phyloP scores from a whole-genome alignment of 148 eudicot genomes.

The Limonium bicolor region DNA sequence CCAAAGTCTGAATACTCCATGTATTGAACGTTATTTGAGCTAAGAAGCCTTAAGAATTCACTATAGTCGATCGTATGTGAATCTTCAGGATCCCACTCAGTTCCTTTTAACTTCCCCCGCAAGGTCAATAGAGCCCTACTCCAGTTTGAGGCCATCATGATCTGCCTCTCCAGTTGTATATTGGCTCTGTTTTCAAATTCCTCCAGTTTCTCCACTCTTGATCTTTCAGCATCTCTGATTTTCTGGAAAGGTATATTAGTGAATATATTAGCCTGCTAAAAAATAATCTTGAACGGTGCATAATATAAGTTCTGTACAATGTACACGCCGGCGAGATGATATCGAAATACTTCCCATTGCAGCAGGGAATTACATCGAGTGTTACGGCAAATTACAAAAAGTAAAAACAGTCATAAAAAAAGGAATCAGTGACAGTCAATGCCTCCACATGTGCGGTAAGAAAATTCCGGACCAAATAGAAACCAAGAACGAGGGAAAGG shows the following conservation, averaged over 20 bases:
- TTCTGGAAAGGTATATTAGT: slow-evolving; percentile 30
- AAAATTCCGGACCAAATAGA: too few relatives aligned
- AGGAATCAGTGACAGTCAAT: background rate
- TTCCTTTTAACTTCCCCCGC: slow-evolving; percentile 75
- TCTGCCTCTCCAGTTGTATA: slow-evolving; percentile 82
- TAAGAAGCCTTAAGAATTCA: slow-evolving; percentile 59
- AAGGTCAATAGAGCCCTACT: slow-evolving; percentile 59
- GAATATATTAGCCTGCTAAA: background rate
- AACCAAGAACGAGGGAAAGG: too few relatives aligned
- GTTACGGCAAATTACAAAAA: background rate
- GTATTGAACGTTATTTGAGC: slow-evolving; percentile 64
- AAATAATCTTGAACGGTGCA: background rate
- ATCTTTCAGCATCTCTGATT: slow-evolving; percentile 55
- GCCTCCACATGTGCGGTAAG: too few relatives aligned
- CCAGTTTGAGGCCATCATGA: slow-evolving; percentile 93
- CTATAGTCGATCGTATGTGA: slow-evolving; percentile 74
- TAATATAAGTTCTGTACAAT: background rate
- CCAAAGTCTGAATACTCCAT: slow-evolving; percentile 95
- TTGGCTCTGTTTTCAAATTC: slow-evolving; percentile 74
- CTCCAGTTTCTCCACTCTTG: slow-evolving; percentile 55
- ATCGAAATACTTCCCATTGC: too few relatives aligned
- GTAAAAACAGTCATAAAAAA: background rate
- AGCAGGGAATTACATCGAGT: background rate
- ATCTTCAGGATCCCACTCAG: slow-evolving; percentile 81
- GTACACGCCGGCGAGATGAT: too few relatives aligned